Conservation (phyloP, 768 basidiomycete genomes). For the Inosperma sp. region DNA sequence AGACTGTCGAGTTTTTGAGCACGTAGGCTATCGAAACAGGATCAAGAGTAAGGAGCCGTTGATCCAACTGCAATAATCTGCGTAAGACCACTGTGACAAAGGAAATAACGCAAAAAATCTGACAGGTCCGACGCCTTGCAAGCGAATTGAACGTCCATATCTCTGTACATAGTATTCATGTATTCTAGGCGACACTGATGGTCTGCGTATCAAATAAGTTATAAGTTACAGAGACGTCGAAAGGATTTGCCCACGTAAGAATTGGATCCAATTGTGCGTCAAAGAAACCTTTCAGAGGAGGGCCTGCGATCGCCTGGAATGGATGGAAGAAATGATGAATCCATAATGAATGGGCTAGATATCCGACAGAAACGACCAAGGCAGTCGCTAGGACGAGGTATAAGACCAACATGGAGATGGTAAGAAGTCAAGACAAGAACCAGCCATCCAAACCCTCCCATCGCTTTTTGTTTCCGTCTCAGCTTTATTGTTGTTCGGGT, state of each 20-base stretch:
- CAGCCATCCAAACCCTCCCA: no score
- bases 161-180: constrained; percentile 51
- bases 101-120: constrained; percentile 25
- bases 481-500: no score
- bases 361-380: constrained; percentile 16
- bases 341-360: constrained; percentile 24
- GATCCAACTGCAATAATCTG: constrained; percentile 53
- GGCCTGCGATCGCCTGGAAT: constrained; percentile 56
- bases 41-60: constrained; percentile 77
- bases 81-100: neutral
- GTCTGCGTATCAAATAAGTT: constrained; percentile 34
- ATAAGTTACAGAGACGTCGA: neutral
- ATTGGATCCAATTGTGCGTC: constrained; percentile 51
- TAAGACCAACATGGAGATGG: constrained; percentile 14
- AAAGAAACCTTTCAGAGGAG: constrained; percentile 47
- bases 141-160: constrained; percentile 67
- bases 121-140: constrained; percentile 66
- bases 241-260: constrained; percentile 45
- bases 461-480: no score
- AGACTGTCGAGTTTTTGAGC: constrained; percentile 63
- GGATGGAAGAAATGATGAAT: constrained; percentile 30
- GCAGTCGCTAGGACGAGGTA: constrained; percentile 11
- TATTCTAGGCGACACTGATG: constrained; percentile 45
- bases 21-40: constrained; percentile 71
- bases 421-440: constrained; percentile 6